Base-by-base conservation (phyloP, 768 basidiomycete genomes). In the Cantharellus anzutake region DNA sequence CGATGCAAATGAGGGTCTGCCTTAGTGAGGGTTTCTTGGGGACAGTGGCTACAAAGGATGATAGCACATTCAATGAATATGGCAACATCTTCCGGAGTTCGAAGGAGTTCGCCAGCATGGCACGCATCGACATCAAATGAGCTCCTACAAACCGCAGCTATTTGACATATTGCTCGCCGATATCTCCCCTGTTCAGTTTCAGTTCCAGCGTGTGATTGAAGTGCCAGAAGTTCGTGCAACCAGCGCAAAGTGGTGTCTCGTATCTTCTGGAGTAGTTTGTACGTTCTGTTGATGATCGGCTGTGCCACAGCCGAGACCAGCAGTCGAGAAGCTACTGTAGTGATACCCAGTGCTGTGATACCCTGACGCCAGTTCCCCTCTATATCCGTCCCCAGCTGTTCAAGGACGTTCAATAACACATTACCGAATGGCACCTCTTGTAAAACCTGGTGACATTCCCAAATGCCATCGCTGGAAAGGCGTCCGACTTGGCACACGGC, bases 401-500 rank as follows among this genome's bases (percentile, higher is more conserved):
- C 3, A 37, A 67, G 66, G 42, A 69, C 52, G 7, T 65, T 5
- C 34, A 2, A 2, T 2, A 16, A 59, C 4, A 50, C 70, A 76
- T 51, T 70, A 73, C n/a, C 71, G 71, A 2, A 72, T 7, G 52
- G 38, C 35, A 55, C 14, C 35, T 7, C 52, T 7, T 37, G n/a
- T n/a, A n/a, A n/a, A n/a, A n/a, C n/a, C n/a, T n/a, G n/a, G 35
- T 7, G 7, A 37, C 7, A 20, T 48, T 58, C 2, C 63, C 64
- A 7, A 29, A 57, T 1, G 59, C 38, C 35, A 7, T 37, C 35
- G 35, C 38, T 37, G 7, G 52, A 55, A 14, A 7, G 52, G 35
- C 66, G 68, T 38, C 76, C 76, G 3, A 73, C 66, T 61, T 80
- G 76, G 60, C 70, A 73, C 1, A 68, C 70, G 20, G 77, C 69